Evolutionary conservation across 1,139 yeast species (phyloP).

Genomic region (Suhomyces panamericanus): DNA sequence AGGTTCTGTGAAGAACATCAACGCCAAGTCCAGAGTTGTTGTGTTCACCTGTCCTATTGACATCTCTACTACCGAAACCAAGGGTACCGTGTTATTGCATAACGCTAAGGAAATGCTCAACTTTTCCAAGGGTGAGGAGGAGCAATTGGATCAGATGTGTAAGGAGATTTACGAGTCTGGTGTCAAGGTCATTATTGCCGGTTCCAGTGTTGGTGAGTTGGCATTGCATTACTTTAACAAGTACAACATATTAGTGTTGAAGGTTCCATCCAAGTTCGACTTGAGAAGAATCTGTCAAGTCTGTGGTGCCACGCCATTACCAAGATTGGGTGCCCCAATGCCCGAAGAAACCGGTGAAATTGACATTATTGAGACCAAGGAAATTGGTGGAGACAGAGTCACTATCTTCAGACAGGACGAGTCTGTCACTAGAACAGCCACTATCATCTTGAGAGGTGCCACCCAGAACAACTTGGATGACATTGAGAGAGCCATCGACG

Average conservation of each 20-base stretch:
- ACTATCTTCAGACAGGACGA: constrained; percentile 86
- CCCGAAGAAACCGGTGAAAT: constrained; percentile 91
- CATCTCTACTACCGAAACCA: constrained; percentile 92
- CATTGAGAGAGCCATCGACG: constrained; percentile 95
- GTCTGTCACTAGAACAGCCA: constrained; percentile 75
- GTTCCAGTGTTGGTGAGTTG: constrained; percentile 88
- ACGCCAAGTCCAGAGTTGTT: constrained; percentile 73
- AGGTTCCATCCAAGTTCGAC: constrained; percentile 92
- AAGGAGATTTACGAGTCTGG: constrained; percentile 85
- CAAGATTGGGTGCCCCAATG: constrained; percentile 93
- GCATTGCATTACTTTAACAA: constrained; percentile 92
- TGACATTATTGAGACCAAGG: constrained; percentile 86
- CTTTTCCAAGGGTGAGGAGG: constrained; percentile 94
- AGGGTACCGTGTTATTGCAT: constrained; percentile 93
- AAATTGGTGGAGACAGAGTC: constrained; percentile 97
- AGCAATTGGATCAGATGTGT: constrained; percentile 83
- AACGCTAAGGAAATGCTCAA: constrained; percentile 97
- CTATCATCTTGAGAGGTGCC: constrained; percentile 93
- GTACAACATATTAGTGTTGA: constrained; percentile 78
- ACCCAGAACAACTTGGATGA: constrained; percentile 95
- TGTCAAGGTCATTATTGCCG: constrained; percentile 85
- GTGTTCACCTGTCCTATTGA: constrained; percentile 94
- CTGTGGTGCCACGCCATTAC: constrained; percentile 96
- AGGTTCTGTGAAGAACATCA: constrained; percentile 71
- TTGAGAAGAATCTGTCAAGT: constrained; percentile 92